A percentile compares a stretch with the other conserved stretches of the same genome.
Conservation (phyloP, 768 basidiomycete species). For the Clathrus columnatus region DNA sequence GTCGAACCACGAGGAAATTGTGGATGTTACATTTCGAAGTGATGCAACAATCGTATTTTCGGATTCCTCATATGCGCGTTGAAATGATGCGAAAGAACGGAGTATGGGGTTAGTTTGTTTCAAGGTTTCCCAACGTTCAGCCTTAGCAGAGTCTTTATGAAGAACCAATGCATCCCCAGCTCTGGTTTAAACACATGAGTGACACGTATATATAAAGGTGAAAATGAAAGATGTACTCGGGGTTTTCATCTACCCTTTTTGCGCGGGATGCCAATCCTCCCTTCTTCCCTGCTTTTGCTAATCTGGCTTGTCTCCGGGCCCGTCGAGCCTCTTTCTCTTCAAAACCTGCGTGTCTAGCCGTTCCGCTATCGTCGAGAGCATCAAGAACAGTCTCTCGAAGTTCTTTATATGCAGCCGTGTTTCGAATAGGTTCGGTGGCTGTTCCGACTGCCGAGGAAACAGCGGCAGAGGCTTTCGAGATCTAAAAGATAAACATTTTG, state of each 20-base stretch:
- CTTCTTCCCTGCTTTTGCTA: slow-evolving; percentile 76
- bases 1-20: slow-evolving; percentile 86
- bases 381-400: slow-evolving; percentile 85
- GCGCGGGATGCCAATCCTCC: slow-evolving; percentile 42
- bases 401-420: slow-evolving; percentile 90
- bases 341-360: slow-evolving; percentile 90
- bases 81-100: slow-evolving; percentile 46
- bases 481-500: slow-evolving; percentile 33
- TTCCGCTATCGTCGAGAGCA: slow-evolving; percentile 88
- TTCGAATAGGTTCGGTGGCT: slow-evolving; percentile 94
- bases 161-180: slow-evolving; percentile 82
- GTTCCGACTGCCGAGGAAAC: slow-evolving; percentile 79
- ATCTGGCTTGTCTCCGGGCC: slow-evolving; percentile 64
- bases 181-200: slow-evolving; percentile 28
- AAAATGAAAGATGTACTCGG: slow-evolving; percentile 51
- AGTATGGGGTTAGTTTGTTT: slow-evolving; percentile 77
- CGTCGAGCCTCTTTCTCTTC: slow-evolving; percentile 91
- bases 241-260: slow-evolving; percentile 56
- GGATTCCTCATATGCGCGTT: slow-evolving; percentile 78
- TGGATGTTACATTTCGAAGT: slow-evolving; percentile 73
- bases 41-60: slow-evolving; percentile 83
- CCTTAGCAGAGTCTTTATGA: slow-evolving; percentile 71
- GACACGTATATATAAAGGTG: not conserved
- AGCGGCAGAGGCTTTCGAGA: slow-evolving; percentile 77
- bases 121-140: slow-evolving; percentile 71